phyloP scores from a whole-genome alignment of 139 green algal species.

The Trebouxia sp. region DNA sequence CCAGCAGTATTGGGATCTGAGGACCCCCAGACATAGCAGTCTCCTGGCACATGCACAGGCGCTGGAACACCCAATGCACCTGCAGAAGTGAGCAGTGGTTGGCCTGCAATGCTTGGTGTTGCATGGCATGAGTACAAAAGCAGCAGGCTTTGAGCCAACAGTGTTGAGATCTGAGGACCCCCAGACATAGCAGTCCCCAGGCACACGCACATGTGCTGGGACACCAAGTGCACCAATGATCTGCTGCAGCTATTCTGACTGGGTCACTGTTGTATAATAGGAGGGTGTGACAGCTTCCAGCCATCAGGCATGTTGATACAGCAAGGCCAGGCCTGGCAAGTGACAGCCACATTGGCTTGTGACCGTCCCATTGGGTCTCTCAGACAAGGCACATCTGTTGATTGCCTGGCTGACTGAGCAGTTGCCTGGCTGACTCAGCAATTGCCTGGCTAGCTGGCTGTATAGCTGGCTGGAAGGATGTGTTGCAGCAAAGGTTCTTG shows the following conservation, averaged over 20 bases:
- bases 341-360: too few relatives aligned
- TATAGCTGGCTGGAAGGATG: too few relatives aligned
- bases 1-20: background rate
- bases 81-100: background rate
- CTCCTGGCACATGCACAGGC: slow-evolving; percentile 55
- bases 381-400: too few relatives aligned
- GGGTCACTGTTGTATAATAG: background rate
- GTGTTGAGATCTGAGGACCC: background rate
- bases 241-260: background rate
- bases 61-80: slow-evolving; percentile 37
- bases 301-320: background rate
- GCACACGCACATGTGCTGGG: background rate
- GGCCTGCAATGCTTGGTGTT: background rate
- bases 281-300: background rate
- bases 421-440: too few relatives aligned
- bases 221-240: background rate
- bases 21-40: slow-evolving; percentile 72
- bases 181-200: background rate
- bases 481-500: too few relatives aligned
- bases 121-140: background rate
- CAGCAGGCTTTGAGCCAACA: background rate
- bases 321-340: too few relatives aligned
- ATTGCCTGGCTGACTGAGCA: too few relatives aligned
- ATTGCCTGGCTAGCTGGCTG: too few relatives aligned
- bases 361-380: too few relatives aligned